Evolutionary conservation across 257 asterid genomes (phyloP).

Genomic region (Ballota nigra): DNA sequence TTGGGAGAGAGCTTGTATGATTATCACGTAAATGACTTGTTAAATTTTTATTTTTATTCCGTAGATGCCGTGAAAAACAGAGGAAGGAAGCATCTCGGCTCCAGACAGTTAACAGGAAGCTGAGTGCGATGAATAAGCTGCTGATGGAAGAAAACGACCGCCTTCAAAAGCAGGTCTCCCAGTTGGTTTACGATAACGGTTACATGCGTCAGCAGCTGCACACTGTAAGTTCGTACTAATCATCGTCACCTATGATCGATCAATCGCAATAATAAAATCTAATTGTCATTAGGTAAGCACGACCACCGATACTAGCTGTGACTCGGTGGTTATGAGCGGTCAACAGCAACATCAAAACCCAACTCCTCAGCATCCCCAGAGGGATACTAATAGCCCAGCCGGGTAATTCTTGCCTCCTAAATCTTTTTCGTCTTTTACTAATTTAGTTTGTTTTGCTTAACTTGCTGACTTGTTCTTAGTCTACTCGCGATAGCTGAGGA

Average conservation of each 20-base stretch:
- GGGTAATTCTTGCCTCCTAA: constrained; percentile 52
- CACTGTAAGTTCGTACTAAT: constrained; percentile 49
- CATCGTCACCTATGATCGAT: neutral
- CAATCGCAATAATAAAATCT: neutral
- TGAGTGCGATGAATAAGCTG: constrained; percentile 86
- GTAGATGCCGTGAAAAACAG: constrained; percentile 93
- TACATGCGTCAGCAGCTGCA: constrained; percentile 73
- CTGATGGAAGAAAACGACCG: constrained; percentile 98
- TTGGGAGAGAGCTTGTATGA: neutral
- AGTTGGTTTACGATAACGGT: constrained; percentile 84
- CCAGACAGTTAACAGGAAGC: constrained; percentile 79
- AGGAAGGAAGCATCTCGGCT: constrained; percentile 88
- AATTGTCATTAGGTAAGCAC: constrained; percentile 52
- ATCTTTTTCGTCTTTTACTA: neutral
- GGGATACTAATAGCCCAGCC: constrained; percentile 97
- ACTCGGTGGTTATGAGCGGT: constrained; percentile 90
- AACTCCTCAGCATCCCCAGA: constrained; percentile 75
- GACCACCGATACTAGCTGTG: constrained; percentile 92
- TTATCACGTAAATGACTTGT: neutral
- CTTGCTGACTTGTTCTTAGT: constrained; percentile 31
- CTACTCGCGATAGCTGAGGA: constrained; percentile 98
- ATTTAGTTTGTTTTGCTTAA: neutral
- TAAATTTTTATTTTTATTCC: neutral
- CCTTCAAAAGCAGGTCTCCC: constrained; percentile 87
- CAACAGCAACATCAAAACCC: constrained; percentile 85